Base-by-base conservation (phyloP, 805 yeast genomes). In the Yarrowia phangngaensis region DNA sequence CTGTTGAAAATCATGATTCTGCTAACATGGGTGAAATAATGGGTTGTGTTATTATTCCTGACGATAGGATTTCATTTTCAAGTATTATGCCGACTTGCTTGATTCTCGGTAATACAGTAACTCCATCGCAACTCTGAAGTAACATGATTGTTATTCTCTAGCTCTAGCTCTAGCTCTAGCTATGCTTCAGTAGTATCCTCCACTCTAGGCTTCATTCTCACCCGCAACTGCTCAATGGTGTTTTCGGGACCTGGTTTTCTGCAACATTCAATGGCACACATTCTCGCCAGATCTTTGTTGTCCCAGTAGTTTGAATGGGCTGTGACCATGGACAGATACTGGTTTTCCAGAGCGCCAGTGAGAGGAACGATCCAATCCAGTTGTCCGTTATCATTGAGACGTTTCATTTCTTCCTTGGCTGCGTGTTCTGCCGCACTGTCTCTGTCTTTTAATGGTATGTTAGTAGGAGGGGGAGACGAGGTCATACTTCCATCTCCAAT, bases 251-350 rank as follows among this genome's bases (percentile, higher is more conserved):
- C 69, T 6, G 55, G 55, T 19, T 28, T 20, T 9, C 70, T 54
- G 9, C 62, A 59, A 41, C 68, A 60, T 38, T 69, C 72, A 4
- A 65, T 49, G 2, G 68, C 71, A 1, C 70, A 60, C 51, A 69
- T 53, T 31, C 88, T 84, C 0, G 95, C 90, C 46, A 90, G 78
- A 56, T 88, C 88, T 45, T 77, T 70, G 54, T 86, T 94, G 57
- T 86, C 94, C 71, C 95, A 85, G 66, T 90, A 90, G 23, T 88
- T 80, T 3, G 85, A 81, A 65, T 90, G 98, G 0, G 97, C 92
- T 41, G 84, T 84, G 7, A 90, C 70, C 13, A 95, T 89, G 19
- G 85, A 77, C 11, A 90, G 70, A 34, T 88, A 68, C 51, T 92
- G 88, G 41, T 86, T 76, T 54, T 87, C 95, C 54, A 89, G 74